Evolutionary conservation across 371 early-diverging fungal genomes (phyloP).

Genomic region (Rhizomucor miehei): DNA sequence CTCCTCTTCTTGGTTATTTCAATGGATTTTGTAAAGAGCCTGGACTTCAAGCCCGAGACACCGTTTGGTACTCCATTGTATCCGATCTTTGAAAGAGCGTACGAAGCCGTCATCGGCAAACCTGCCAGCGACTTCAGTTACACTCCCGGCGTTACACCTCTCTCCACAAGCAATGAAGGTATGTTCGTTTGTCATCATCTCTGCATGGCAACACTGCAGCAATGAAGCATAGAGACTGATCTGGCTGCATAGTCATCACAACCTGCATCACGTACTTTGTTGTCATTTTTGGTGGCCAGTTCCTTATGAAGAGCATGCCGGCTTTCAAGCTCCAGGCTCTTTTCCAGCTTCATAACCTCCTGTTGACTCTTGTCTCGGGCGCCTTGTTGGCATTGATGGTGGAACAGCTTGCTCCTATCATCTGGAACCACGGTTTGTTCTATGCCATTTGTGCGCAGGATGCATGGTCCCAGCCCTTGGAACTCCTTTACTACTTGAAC

Average conservation of each 20-base stretch:
- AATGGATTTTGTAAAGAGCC: constrained; percentile 13
- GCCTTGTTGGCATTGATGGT: constrained; percentile 61
- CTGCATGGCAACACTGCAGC: background rate
- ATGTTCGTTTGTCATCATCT: constrained; percentile 3
- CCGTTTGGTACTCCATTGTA: constrained; percentile 24
- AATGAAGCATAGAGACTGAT: background rate
- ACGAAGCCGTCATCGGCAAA: constrained; percentile 18
- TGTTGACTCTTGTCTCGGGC: constrained; percentile 65
- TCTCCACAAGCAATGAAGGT: constrained; percentile 43
- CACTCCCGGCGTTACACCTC: constrained; percentile 22
- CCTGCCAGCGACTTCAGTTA: constrained; percentile 18
- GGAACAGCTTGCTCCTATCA: constrained; percentile 67
- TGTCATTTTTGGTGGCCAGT: constrained; percentile 71
- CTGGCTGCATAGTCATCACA: constrained; percentile 33
- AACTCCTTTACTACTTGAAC: constrained; percentile 79
- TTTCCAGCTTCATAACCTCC: constrained; percentile 73
- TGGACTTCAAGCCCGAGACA: constrained; percentile 21
- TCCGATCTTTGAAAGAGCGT: constrained; percentile 21
- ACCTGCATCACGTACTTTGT: constrained; percentile 59
- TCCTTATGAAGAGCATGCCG: constrained; percentile 57
- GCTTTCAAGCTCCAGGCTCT: constrained; percentile 60
- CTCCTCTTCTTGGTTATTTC: background rate
- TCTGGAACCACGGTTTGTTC: constrained; percentile 61
- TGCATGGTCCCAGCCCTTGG: constrained; percentile 72
- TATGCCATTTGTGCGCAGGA: constrained; percentile 63